These are phyloP conservation scores for Pelargonium nanum DNA, from an alignment of 345 rosid genomes.

Conservation along the genomic window DNA sequence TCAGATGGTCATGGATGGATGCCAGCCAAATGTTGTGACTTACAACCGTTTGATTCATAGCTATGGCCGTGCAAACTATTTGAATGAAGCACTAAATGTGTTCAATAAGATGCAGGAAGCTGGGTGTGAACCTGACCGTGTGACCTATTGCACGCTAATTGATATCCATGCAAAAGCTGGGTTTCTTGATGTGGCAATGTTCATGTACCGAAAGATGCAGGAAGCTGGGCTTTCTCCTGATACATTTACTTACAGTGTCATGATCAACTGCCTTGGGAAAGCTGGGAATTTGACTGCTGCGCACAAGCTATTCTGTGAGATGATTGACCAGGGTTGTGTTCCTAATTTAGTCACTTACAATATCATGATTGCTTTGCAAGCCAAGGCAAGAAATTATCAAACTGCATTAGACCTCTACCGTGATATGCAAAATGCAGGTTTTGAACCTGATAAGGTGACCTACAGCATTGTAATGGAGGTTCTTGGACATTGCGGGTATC, in stretches of 20 bases:
- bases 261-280: conserved; percentile 94
- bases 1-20: conserved; percentile 74
- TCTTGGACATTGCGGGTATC: conserved; percentile 84
- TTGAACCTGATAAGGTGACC: conserved; percentile 83
- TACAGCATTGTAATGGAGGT: conserved; percentile 94
- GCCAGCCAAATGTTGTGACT: conserved; percentile 81
- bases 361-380: conserved; percentile 82
- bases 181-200: conserved; percentile 80
- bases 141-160: conserved; percentile 80
- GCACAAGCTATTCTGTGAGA: conserved; percentile 61
- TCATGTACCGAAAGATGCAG: conserved; percentile 73
- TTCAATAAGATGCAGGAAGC: conserved; percentile 66
- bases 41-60: conserved; percentile 86
- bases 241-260: conserved; percentile 84
- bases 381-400: conserved; percentile 80
- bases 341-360: conserved; percentile 82
- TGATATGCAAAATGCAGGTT: conserved; percentile 73
- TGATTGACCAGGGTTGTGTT: conserved; percentile 78
- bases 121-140: conserved; percentile 82
- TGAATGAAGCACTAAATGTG: conserved; percentile 60
- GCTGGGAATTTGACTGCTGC: conserved; percentile 82
- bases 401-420: conserved; percentile 66
- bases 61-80: conserved; percentile 87
- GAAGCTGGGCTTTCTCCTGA: conserved; percentile 80
- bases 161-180: conserved; percentile 97